A percentile compares a stretch with the other conserved stretches of the same genome.
Conservation (phyloP, 192 early-diverging fungal species). For the Coemansia sp. region DNA sequence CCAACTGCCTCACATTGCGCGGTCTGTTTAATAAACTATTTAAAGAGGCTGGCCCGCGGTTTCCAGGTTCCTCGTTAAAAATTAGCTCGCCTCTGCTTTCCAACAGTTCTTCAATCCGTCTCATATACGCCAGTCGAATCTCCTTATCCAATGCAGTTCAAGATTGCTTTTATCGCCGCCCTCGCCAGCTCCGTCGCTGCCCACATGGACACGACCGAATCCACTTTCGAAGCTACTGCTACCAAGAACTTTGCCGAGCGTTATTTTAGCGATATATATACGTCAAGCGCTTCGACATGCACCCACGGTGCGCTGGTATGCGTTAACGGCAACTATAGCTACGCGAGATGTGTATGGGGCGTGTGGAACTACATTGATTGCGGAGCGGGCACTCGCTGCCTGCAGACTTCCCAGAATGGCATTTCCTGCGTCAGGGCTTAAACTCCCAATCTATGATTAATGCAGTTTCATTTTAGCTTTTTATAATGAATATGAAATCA, state of each 20-base stretch:
- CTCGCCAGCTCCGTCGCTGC: not conserved
- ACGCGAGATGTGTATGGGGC: too few relatives aligned
- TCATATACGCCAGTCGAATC: not conserved
- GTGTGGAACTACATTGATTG: too few relatives aligned
- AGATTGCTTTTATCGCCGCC: not conserved
- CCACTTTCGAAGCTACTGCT: not conserved
- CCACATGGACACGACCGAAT: not conserved
- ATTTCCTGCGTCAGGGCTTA: too few relatives aligned
- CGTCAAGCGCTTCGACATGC: too few relatives aligned
- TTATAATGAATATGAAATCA: not conserved
- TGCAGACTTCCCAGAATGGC: too few relatives aligned
- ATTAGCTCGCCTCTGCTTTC: not conserved
- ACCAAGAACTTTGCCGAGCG: too few relatives aligned
- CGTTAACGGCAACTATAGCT: too few relatives aligned
- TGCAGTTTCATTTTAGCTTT: not conserved
- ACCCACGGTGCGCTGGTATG: too few relatives aligned
- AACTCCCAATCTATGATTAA: not conserved
- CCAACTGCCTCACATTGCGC: not conserved
- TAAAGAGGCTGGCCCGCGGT: not conserved
- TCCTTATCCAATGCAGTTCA: not conserved
- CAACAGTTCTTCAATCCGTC: not conserved
- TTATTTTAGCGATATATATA: too few relatives aligned
- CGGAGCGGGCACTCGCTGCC: too few relatives aligned
- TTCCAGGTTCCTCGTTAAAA: not conserved
- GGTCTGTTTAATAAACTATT: conserved; percentile 10